Conservation (phyloP, 2,329 filamentous ascomycete species). For the Fusarium sp. region DNA sequence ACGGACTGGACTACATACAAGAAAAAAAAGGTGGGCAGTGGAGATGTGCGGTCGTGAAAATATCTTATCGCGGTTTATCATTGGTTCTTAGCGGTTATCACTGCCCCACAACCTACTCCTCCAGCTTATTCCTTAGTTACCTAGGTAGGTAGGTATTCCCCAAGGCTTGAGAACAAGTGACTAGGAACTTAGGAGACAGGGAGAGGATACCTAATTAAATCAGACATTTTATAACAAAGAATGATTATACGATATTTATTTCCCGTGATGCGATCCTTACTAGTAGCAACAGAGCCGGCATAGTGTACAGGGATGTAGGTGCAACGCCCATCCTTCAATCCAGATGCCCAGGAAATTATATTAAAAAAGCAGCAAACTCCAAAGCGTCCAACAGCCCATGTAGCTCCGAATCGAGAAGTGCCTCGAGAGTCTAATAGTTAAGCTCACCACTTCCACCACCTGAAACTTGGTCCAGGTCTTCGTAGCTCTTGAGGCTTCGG, state of each 20-base stretch:
- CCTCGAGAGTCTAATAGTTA: slow-evolving; percentile 76
- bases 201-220: no score
- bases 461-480: slow-evolving; percentile 90
- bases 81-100: slow-evolving; percentile 36
- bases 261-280: slow-evolving; percentile 1
- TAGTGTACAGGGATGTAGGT: slow-evolving; percentile 41
- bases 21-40: slow-evolving; percentile 49
- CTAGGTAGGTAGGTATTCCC: no score
- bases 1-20: slow-evolving; percentile 11
- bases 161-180: slow-evolving; percentile 5
- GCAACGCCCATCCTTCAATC: slow-evolving; percentile 11
- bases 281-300: slow-evolving; percentile 21
- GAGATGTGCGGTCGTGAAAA: slow-evolving; percentile 39
- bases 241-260: background rate
- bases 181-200: no score
- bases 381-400: slow-evolving; percentile 7
- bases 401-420: background rate
- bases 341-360: slow-evolving; percentile 26
- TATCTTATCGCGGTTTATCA: slow-evolving; percentile 45
- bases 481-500: slow-evolving; percentile 94
- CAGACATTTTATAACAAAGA: no score
- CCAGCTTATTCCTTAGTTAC: slow-evolving; percentile 35
- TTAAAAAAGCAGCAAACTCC: slow-evolving; percentile 36
- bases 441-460: slow-evolving; percentile 82
- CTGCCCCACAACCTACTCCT: background rate